Base-by-base conservation (phyloP, 495 filamentous ascomycete species). In the Hyaloscypha bicolor region DNA sequence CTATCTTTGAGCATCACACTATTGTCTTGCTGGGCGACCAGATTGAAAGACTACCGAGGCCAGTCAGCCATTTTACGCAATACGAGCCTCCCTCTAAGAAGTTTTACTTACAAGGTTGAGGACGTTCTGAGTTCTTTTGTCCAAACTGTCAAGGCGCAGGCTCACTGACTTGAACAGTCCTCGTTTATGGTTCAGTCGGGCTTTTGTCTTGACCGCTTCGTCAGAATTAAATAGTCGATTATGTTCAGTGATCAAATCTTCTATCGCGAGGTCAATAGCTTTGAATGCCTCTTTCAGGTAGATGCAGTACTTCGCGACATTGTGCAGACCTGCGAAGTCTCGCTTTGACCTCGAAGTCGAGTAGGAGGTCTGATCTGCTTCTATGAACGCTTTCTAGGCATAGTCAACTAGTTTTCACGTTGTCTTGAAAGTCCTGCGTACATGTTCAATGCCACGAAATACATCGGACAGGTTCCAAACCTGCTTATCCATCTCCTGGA, bases 11-110 rank as follows among this genome's bases (percentile, higher is more conserved):
- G 58, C 67, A 70, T 72, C 12, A 67, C n/a, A 25, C 22, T 21
- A 11, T 63, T 64, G 67, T 70, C 70, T 48, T 70, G 67, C 22
- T 66, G 57, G 2, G 70, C 60, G 25, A 70, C 64, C 4, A 70
- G 59, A 60, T 72, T 72, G 56, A 72, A 72, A 14, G 63, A 51
- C 56, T n/a, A n/a, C n/a, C n/a, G n/a, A n/a, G n/a, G n/a, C n/a
- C n/a, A n/a, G n/a, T n/a, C n/a, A n/a, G n/a, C n/a, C n/a, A n/a
- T n/a, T n/a, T n/a, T n/a, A n/a, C n/a, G n/a, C n/a, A n/a, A n/a
- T n/a, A n/a, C n/a, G n/a, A n/a, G n/a, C n/a, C n/a, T n/a, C n/a
- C n/a, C n/a, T n/a, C 33, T 9, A 19, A 14, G 22, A 59, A 59
- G 56, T n/a, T n/a, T n/a, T 5, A 59, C 56, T 9, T 32, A 59